Evolutionary conservation across 1,284 basidiomycete species (phyloP).

Genomic region (Pholiota adiposa): DNA sequence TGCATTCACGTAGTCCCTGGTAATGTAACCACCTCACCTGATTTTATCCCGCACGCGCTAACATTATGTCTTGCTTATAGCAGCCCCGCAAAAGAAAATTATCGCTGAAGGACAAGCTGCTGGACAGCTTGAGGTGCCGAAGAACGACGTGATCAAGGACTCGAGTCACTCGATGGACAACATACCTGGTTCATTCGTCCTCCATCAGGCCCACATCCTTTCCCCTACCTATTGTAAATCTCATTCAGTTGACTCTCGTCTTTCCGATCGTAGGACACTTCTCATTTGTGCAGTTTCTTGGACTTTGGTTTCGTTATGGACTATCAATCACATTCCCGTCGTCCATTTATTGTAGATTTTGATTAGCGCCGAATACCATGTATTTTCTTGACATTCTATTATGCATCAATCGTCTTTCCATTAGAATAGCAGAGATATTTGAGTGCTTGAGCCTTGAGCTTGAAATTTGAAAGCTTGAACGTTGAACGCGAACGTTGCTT

Average conservation of each 20-base stretch:
- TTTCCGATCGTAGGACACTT: neutral
- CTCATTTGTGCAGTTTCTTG: neutral
- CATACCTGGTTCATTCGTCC: too few relatives aligned
- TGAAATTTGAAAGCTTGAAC: too few relatives aligned
- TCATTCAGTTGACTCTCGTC: neutral
- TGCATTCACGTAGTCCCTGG: slow-evolving; percentile 2
- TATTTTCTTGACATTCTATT: too few relatives aligned
- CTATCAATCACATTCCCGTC: neutral
- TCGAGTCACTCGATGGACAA: too few relatives aligned
- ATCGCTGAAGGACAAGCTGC: slow-evolving; percentile 12
- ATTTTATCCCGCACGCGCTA: neutral
- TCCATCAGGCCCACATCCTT: too few relatives aligned
- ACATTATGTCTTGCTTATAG: neutral
- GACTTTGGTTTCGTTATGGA: neutral
- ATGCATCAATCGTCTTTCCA: too few relatives aligned
- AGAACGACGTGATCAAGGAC: slow-evolving; percentile 3
- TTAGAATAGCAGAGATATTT: too few relatives aligned
- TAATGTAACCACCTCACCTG: slow-evolving; percentile 20
- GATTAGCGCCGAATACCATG: too few relatives aligned
- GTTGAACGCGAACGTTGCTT: neutral
- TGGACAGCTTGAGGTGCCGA: slow-evolving; percentile 17
- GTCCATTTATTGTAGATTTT: neutral
- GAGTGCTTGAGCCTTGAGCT: too few relatives aligned
- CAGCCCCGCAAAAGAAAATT: slow-evolving; percentile 9
- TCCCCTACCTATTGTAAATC: too few relatives aligned